These are phyloP conservation scores for Ophiostoma populinum DNA, from an alignment of 2,329 filamentous ascomycete species.

Conservation along the genomic window DNA sequence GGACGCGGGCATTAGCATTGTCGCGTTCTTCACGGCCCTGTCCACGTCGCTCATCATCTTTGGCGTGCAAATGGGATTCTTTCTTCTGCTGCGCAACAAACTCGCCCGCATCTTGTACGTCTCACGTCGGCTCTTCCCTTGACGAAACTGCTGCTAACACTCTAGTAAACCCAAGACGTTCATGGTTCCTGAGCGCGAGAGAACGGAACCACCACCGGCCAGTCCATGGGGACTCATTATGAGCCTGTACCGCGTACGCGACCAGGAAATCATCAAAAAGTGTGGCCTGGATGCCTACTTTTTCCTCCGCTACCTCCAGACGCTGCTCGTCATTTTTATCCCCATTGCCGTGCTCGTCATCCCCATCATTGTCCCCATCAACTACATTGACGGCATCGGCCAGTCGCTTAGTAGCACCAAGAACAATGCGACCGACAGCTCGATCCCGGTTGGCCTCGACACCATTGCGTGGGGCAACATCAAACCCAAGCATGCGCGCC, in stretches of 20 bases:
- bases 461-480: slow-evolving; percentile 80
- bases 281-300: slow-evolving; percentile 95
- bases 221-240: slow-evolving; percentile 34
- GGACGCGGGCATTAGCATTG: slow-evolving; percentile 26
- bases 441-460: slow-evolving; percentile 46
- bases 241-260: slow-evolving; percentile 48
- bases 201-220: slow-evolving; percentile 55
- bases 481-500: slow-evolving; percentile 39
- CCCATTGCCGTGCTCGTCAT: slow-evolving; percentile 64
- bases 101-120: slow-evolving; percentile 67
- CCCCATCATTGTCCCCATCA: slow-evolving; percentile 74
- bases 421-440: slow-evolving; percentile 20
- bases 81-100: slow-evolving; percentile 60
- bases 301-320: slow-evolving; percentile 71
- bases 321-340: slow-evolving; percentile 76
- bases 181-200: slow-evolving; percentile 68
- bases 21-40: slow-evolving; percentile 48
- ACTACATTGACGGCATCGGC: slow-evolving; percentile 54
- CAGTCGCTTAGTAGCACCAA: slow-evolving; percentile 27
- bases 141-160: background rate
- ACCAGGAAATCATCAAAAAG: slow-evolving; percentile 79
- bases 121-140: background rate
- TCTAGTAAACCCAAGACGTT: slow-evolving; percentile 66
- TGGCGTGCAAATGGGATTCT: slow-evolving; percentile 47
- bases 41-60: slow-evolving; percentile 46